phyloP scores from a whole-genome alignment of 768 basidiomycete genomes.

The Xerocomus potaroensis region DNA sequence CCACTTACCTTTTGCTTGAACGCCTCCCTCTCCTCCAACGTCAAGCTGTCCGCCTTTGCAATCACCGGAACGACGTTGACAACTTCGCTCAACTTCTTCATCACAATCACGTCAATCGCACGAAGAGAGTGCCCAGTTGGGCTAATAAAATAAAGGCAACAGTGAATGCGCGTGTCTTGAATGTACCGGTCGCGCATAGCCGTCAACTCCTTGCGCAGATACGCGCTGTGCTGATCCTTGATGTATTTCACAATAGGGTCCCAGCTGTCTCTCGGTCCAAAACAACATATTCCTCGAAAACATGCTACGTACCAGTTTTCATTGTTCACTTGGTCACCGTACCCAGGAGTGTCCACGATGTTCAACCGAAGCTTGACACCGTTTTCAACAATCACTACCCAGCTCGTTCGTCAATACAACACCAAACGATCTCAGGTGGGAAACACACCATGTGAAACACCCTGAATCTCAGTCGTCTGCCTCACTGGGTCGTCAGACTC shows the following conservation, averaged over 20 bases:
- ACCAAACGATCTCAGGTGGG: not conserved
- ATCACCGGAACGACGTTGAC: conserved; percentile 99
- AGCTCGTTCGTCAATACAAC: conserved; percentile 9
- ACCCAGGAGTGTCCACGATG: conserved; percentile 98
- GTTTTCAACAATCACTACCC: conserved; percentile 89
- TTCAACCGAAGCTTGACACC: conserved; percentile 92
- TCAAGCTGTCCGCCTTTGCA: conserved; percentile 94
- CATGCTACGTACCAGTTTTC: conserved; percentile 77
- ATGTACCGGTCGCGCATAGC: conserved; percentile 99
- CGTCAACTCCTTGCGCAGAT: conserved; percentile 97
- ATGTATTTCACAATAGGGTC: conserved; percentile 99
- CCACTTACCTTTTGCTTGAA: conserved; percentile 85
- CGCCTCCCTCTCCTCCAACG: conserved; percentile 82
- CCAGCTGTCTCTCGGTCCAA: conserved; percentile 59
- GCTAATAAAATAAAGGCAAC: conserved; percentile 97
- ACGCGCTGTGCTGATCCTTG: conserved; percentile 98
- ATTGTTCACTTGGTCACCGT: conserved; percentile 98
- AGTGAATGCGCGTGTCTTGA: conserved; percentile 97
- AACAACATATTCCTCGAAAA: not conserved
- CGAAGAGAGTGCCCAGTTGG: conserved; percentile 97
- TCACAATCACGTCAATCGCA: conserved; percentile 95
- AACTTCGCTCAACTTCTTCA: conserved; percentile 98
- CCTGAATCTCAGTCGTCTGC: conserved; percentile 96
- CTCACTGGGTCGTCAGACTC: conserved; percentile 84
- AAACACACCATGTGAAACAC: conserved; percentile 83